Evolutionary conservation across 2,329 filamentous ascomycete genomes (phyloP), one percentile per base, ranked within the genome.

Genomic region (Fonsecaea nubica): DNA sequence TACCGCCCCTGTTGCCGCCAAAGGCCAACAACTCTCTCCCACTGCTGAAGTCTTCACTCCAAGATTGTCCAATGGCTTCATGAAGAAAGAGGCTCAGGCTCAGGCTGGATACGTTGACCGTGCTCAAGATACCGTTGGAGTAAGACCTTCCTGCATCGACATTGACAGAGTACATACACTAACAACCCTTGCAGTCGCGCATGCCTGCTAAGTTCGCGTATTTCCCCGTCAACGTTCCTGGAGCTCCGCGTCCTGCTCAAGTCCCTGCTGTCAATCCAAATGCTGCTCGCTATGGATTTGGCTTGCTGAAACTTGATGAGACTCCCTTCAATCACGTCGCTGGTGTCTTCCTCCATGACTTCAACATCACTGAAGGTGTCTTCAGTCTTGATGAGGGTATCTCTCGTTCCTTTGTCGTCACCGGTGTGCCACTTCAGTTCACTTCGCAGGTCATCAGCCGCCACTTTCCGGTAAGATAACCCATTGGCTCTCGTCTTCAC

Each of bases 401-500:
- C 55, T 59, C 65, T 42, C 69, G 71, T 58, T 63, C 71, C 36
- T 70, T 71, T 52, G 32, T 66, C 30, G 69, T 72, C 42, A 53
- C 36, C 21, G 65, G 65, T 36, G 72, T 77, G 48, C 73, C 77
- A 18, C 63, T 68, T 45, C 71, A 73, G 48, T 72, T 76, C 32
- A 74, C 76, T 21, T 76, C 77, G 36, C 70, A 76, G 68, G 72
- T 74, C n/a, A 66, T 82, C 40, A 75, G 76, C 60, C 73, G 73
- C 21, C 73, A 80, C 69, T 80, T 81, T 68, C 76, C 76, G 59
- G 80, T 82, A 74, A 75, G 77, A 74, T 36, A 40, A 36, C 33
- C 15, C 50, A 35, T 32, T n/a, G 45, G 8, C 42, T 25, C 50
- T 32, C n/a, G 42, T 18, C 3, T 9, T 18, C 36, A n/a, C 15